phyloP scores from a whole-genome alignment of 306 rosid species.

The Cercis canadensis region DNA sequence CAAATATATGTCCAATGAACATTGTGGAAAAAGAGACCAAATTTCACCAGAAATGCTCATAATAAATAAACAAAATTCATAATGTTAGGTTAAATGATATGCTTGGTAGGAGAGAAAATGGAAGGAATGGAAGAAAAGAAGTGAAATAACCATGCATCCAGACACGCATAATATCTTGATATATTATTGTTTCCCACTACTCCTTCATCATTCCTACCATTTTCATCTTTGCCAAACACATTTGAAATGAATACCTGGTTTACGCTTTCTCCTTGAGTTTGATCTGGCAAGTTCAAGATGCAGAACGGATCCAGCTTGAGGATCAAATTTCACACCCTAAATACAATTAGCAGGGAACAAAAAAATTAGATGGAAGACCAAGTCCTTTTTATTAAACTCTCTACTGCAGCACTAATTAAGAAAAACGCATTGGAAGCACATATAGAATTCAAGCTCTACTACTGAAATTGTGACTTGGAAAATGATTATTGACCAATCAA shows the following conservation, averaged over 20 bases:
- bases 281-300: conserved; percentile 93
- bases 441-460: background rate
- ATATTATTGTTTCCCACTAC: conserved; percentile 2
- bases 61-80: conserved; percentile 3
- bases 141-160: conserved; percentile 27
- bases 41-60: conserved; percentile 29
- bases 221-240: conserved; percentile 21
- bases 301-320: conserved; percentile 82
- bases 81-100: background rate
- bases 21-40: conserved; percentile 22
- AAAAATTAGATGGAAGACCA: conserved; percentile 36
- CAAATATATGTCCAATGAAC: conserved; percentile 29
- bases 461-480: background rate
- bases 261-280: conserved; percentile 93
- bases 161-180: conserved; percentile 12
- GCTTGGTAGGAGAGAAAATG: background rate
- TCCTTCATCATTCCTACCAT: background rate
- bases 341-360: conserved; percentile 31
- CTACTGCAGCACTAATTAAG: conserved; percentile 19
- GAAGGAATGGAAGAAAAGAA: conserved; percentile 21
- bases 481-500: background rate
- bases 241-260: too few species aligned
- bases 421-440: conserved; percentile 26
- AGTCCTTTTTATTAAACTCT: conserved; percentile 1
- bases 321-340: conserved; percentile 97